A percentile compares a stretch with the other conserved stretches of the same genome.
These are phyloP conservation scores for Arachis monticola DNA, from an alignment of 331 rosid genomes.

Conservation along the genomic window DNA sequence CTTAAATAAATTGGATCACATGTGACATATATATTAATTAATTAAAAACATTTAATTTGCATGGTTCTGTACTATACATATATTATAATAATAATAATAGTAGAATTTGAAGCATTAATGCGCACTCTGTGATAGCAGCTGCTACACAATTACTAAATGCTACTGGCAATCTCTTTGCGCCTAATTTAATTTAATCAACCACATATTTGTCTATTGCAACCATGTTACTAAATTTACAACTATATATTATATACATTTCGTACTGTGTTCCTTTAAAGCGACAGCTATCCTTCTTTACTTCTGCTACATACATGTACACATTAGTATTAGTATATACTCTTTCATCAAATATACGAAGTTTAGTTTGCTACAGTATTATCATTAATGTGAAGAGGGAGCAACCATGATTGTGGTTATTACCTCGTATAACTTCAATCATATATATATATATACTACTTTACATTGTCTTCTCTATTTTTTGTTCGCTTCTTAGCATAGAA, in stretches of 20 bases:
- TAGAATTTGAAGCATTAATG: conserved; percentile 4
- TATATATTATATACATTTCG: too few species aligned
- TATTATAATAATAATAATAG: too few species aligned
- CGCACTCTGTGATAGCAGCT: not conserved
- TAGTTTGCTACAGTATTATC: not conserved
- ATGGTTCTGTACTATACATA: not conserved
- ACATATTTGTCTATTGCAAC: not conserved
- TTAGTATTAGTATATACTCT: not conserved
- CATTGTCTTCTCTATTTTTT: not conserved
- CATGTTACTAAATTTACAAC: not conserved
- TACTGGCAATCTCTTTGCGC: conserved; percentile 11
- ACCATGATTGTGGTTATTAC: not conserved
- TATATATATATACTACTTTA: too few species aligned
- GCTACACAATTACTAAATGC: not conserved
- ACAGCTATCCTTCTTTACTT: conserved; percentile 1
- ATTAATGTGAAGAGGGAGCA: not conserved
- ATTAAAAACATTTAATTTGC: not conserved
- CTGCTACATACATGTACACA: not conserved
- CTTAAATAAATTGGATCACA: too few species aligned
- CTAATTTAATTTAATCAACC: not conserved
- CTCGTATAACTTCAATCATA: conserved; percentile 2
- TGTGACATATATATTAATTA: too few species aligned
- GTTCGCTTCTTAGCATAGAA: not conserved
- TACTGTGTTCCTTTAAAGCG: conserved; percentile 10
- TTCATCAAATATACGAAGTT: not conserved